Evolutionary conservation across 495 filamentous ascomycete genomes (phyloP).

Genomic region (Bathelium albidoporum): DNA sequence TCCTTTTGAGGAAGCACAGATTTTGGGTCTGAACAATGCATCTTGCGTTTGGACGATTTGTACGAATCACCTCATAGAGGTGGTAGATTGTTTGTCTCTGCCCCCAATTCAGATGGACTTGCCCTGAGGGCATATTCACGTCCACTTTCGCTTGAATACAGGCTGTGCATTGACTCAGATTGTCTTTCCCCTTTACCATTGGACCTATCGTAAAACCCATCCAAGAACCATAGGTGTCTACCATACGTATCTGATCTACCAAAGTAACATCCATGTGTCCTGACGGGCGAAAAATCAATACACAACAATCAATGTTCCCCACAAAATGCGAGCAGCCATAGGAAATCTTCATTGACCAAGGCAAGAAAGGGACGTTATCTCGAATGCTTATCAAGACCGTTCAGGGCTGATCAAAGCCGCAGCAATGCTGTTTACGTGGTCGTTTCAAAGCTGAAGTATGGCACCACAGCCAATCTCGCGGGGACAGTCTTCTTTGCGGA

Average conservation of each 20-base stretch:
- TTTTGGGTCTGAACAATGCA: not conserved
- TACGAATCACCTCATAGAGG: not conserved
- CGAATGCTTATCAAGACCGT: not conserved
- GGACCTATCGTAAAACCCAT: too few relatives aligned
- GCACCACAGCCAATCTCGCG: too few relatives aligned
- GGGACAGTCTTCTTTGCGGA: too few relatives aligned
- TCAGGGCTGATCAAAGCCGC: not conserved
- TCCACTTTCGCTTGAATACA: too few relatives aligned
- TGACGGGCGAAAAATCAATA: too few relatives aligned
- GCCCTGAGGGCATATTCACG: too few relatives aligned
- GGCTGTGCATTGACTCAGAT: too few relatives aligned
- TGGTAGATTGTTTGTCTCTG: not conserved
- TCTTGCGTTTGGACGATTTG: not conserved
- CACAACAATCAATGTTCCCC: too few relatives aligned
- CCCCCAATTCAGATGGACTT: not conserved
- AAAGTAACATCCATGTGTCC: not conserved
- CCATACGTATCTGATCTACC: not conserved
- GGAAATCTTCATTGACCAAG: not conserved
- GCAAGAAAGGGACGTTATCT: not conserved
- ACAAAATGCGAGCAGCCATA: not conserved
- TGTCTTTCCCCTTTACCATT: too few relatives aligned
- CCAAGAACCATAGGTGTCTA: too few relatives aligned
- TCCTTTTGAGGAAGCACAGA: not conserved
- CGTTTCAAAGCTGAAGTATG: too few relatives aligned
- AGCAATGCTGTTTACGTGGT: not conserved